A percentile compares a stretch with the other conserved stretches of the same genome.
Evolutionary conservation across 371 early-diverging fungal genomes (phyloP).

Genomic region (Rhizopus stolonifer): DNA sequence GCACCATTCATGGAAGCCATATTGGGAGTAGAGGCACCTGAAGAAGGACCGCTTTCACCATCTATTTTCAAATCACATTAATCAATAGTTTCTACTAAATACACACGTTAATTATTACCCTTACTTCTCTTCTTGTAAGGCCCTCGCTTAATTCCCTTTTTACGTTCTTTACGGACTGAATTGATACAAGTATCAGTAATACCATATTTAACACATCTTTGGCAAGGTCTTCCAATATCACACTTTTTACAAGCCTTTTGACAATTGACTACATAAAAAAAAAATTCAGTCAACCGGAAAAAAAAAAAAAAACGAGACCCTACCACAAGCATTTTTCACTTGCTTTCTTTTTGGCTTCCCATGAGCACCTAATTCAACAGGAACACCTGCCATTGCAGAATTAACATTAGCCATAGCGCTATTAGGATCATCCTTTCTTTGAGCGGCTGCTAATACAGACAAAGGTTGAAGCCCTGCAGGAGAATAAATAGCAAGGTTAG

Average conservation of each 20-base stretch:
- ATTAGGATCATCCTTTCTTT: conserved; percentile 14
- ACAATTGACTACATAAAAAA: conserved; percentile 64
- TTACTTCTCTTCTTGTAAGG: conserved; percentile 63
- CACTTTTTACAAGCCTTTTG: conserved; percentile 91
- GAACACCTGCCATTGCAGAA: conserved; percentile 16
- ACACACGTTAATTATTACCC: conserved; percentile 4
- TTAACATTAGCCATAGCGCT: background rate
- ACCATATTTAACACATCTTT: conserved; percentile 75
- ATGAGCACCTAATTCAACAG: conserved; percentile 20
- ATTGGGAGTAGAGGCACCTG: conserved; percentile 32
- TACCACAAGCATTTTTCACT: conserved; percentile 84
- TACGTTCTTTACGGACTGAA: conserved; percentile 78
- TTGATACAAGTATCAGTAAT: conserved; percentile 72
- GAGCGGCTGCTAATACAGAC: conserved; percentile 20
- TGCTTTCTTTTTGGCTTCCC: conserved; percentile 60
- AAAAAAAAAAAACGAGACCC: conserved; percentile 7
- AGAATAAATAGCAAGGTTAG: conserved; percentile 23
- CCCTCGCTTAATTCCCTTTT: conserved; percentile 78
- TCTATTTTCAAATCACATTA: conserved; percentile 1
- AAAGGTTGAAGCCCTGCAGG: conserved; percentile 28
- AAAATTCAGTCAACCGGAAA: background rate
- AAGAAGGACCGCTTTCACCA: conserved; percentile 26
- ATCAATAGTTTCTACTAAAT: background rate
- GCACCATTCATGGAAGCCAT: conserved; percentile 22
- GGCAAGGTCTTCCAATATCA: conserved; percentile 82